These are phyloP conservation scores for Lasiodiplodia gonubiensis DNA, from an alignment of 2,329 filamentous ascomycete genomes.

Conservation along the genomic window DNA sequence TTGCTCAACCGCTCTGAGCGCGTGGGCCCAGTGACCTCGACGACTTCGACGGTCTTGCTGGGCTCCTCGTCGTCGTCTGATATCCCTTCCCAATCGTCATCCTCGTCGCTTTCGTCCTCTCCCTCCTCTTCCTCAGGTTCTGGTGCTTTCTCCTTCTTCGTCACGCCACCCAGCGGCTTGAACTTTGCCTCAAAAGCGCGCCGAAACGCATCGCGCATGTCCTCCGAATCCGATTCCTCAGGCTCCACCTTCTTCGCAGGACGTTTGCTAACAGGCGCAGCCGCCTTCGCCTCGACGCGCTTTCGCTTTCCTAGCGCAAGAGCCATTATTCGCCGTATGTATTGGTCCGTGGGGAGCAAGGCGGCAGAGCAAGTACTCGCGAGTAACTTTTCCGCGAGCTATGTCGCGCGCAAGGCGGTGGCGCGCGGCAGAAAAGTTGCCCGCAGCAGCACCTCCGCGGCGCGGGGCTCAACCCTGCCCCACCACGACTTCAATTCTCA, in stretches of 20 bases:
- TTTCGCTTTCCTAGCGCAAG: constrained; percentile 54
- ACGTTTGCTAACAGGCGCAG: constrained; percentile 23
- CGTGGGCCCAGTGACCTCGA: constrained; percentile 49
- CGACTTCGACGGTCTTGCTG: constrained; percentile 47
- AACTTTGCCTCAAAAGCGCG: constrained; percentile 90
- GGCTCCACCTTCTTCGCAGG: constrained; percentile 27
- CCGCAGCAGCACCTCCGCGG: constrained; percentile 7
- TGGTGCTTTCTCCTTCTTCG: constrained; percentile 34
- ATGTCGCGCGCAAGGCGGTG: not conserved
- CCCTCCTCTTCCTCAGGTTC: constrained; percentile 39
- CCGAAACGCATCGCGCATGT: constrained; percentile 76
- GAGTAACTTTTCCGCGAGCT: not conserved
- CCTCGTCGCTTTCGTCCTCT: constrained; percentile 37
- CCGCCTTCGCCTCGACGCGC: constrained; percentile 40
- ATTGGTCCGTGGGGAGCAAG: not conserved
- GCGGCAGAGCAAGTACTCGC: not conserved
- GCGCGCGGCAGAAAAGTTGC: constrained; percentile 8
- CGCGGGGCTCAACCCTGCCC: not conserved
- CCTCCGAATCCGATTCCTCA: constrained; percentile 48
- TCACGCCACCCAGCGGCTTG: constrained; percentile 66
- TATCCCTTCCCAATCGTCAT: constrained; percentile 65
- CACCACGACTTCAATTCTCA: not conserved
- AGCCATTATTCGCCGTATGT: constrained; percentile 41
- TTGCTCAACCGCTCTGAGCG: constrained; percentile 48
- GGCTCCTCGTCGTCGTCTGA: constrained; percentile 55